Base-by-base conservation (phyloP, 192 early-diverging fungal genomes). In the Backusella psychrophila region DNA sequence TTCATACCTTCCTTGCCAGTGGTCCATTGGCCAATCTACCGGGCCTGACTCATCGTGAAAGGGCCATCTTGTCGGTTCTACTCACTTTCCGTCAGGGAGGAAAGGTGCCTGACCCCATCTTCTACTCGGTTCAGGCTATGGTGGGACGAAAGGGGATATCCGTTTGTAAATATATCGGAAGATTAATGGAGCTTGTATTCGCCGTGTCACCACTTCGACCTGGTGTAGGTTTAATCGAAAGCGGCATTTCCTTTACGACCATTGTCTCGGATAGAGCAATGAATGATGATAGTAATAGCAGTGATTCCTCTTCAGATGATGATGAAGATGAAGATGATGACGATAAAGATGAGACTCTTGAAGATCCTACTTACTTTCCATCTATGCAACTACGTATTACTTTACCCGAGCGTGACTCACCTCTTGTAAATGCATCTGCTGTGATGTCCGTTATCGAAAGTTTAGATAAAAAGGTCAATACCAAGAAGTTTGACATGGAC, bases 21-120 rank as follows among this genome's bases (percentile, higher is more conserved):
- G 88, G 86, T 4, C 78, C 84, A 0, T 79, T 87, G 5, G 79
- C 81, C n/a, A 86, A 87, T 75, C 75, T 84, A 1, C 87, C 85
- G 19, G 88, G 88, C 2, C 29, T 89, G 15, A 85, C 82, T 5
- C 88, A 87, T 56, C 23, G 52, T n/a, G 85, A 89, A 33, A 81
- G 86, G 19, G 88, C 88, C n/a, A 82, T 81, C 6, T 73, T 89
- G 17, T 78, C 86, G 11, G 72, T 85, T n/a, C 74, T 87, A 23
- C 77, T 89, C 9, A 70, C 84, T 7, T 82, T 85, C 63, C 76
- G 85, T 11, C 84, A 87, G 67, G 82, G 84, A 8, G 85, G 85
- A 6, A 84, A 85, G n/a, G 79, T 86, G 0, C 80, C 83, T 6
- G 83, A 83, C 26, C 85, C 88, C 4, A 49, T 77, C 6, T 85